Conservation (phyloP, 345 rosid genomes). For the Eucalyptus marginata region DNA sequence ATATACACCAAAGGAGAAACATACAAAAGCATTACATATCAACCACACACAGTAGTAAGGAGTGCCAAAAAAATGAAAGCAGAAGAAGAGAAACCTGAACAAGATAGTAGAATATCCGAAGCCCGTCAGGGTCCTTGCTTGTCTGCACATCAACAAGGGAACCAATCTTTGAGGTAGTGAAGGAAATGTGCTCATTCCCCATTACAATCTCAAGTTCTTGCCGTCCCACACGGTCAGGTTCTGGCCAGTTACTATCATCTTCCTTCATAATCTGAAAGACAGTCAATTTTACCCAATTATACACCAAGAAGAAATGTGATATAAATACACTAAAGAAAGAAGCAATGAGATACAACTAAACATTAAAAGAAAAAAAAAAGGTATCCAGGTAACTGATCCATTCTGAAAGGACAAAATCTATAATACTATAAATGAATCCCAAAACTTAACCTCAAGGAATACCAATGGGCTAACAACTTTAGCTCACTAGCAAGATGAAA, state of each 20-base stretch:
- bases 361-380: neutral
- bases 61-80: neutral
- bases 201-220: conserved; percentile 98
- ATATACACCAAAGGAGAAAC: neutral
- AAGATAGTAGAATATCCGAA: conserved; percentile 94
- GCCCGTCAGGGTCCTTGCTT: conserved; percentile 97
- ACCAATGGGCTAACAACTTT: neutral
- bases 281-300: neutral
- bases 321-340: neutral
- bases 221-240: conserved; percentile 91
- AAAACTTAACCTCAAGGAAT: neutral
- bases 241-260: conserved; percentile 98
- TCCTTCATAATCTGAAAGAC: conserved; percentile 86
- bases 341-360: neutral
- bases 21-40: neutral
- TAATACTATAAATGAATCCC: neutral
- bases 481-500: neutral
- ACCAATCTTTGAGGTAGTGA: conserved; percentile 94
- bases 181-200: conserved; percentile 97
- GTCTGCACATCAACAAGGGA: conserved; percentile 95
- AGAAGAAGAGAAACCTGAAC: conserved; percentile 63
- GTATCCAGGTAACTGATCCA: neutral
- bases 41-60: neutral
- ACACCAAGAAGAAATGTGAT: neutral
- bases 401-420: neutral